These are phyloP conservation scores for Raffaelea deltoideospora DNA, from an alignment of 2,329 filamentous ascomycete genomes.

Conservation along the genomic window DNA sequence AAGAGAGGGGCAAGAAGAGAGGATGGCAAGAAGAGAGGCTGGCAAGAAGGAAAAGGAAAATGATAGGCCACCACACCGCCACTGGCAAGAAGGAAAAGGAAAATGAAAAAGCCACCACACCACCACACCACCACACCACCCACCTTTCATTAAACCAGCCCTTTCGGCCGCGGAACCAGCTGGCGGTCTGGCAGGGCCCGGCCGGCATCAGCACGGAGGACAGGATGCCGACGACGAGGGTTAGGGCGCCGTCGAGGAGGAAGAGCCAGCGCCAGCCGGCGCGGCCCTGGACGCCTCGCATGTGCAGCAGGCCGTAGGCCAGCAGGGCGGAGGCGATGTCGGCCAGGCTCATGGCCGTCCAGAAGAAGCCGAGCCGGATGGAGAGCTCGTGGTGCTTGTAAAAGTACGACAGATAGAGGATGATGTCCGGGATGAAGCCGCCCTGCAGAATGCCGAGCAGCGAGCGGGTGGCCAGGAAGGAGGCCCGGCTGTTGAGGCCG, in stretches of 20 bases:
- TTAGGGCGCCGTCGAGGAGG: constrained; percentile 35
- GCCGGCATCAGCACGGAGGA: constrained; percentile 41
- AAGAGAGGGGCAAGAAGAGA: too few species aligned
- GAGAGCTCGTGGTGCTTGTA: constrained; percentile 25
- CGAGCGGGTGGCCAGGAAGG: constrained; percentile 22
- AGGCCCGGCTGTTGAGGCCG: constrained; percentile 21
- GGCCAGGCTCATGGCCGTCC: constrained; percentile 23
- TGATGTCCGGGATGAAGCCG: constrained; percentile 29
- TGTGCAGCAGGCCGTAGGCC: constrained; percentile 23
- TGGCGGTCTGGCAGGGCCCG: constrained; percentile 32
- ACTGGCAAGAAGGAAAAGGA: background rate
- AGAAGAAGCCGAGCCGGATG: constrained; percentile 24
- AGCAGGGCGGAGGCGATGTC: constrained; percentile 23
- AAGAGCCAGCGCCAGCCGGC: constrained; percentile 36
- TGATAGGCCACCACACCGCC: too few species aligned
- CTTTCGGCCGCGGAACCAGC: constrained; percentile 35
- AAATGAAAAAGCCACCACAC: background rate
- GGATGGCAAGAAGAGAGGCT: too few species aligned
- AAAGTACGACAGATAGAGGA: constrained; percentile 28
- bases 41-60: background rate
- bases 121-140: background rate
- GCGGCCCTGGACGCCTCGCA: constrained; percentile 20
- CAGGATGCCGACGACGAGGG: constrained; percentile 31
- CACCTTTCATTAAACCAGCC: constrained; percentile 43
- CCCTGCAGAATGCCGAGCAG: constrained; percentile 28